Base-by-base conservation (phyloP, 495 filamentous ascomycete species). In the Penicillium maclennaniae region DNA sequence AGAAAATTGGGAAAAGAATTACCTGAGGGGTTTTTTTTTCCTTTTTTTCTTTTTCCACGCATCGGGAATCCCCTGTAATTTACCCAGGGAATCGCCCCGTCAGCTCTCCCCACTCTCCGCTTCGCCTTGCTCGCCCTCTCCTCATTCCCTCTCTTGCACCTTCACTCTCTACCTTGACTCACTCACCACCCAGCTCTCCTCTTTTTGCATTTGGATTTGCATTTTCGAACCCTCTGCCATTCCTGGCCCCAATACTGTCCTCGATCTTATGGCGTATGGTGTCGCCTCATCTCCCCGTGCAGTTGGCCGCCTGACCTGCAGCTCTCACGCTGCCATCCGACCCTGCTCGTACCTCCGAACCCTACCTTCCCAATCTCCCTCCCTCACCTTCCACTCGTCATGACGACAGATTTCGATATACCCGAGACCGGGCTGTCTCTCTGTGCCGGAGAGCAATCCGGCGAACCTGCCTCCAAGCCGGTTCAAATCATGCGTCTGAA, bases 401-500 rank as follows among this genome's bases (percentile, higher is more conserved):
- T 56, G 49, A 80, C 79, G 75, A 59, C 67, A 51, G 58, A 60
- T 28, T 63, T 82, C 19, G 52, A 64, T 26, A 65, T 83, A 46
- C 79, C 80, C 47, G 69, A 72, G 47, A 60, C 63, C 49, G 78
- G 78, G 58, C 65, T 75, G 67, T 71, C 71, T 66, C 79, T 79
- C 58, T 63, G 60, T 10, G 26, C 45, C 47, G 74, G 69, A 66
- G 69, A 70, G 40, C 58, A 66, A 60, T 59, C 66, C 53, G 68
- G 67, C 27, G 64, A 63, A 21, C 41, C 60, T 26, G 48, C 66
- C 49, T 56, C 60, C 37, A 75, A 72, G 53, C 65, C 65, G 19
- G 56, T 65, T 34, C 82, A 83, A 65, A 72, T 79, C 49, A 83
- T 91, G 72, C 84, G 84, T 54, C 68, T 91, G 51, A 81, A 79